phyloP scores from a whole-genome alignment of 192 early-diverging fungal genomes.

The Coemansia sp. region DNA sequence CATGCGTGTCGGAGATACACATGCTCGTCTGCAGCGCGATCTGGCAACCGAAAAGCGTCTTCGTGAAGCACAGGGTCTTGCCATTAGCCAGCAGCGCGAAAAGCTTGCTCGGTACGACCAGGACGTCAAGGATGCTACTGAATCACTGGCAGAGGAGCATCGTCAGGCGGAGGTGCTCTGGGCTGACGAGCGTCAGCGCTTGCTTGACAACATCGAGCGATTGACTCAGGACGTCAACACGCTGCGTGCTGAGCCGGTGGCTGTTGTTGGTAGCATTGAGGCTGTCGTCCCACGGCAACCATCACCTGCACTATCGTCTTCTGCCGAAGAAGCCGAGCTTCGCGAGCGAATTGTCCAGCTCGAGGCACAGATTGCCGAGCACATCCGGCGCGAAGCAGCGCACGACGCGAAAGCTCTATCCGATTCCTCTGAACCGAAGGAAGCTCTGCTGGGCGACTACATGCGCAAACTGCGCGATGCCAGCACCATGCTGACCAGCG shows the following conservation, averaged over 20 bases:
- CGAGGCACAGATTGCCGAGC: slow-evolving; percentile 12
- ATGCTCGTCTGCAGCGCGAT: slow-evolving; percentile 27
- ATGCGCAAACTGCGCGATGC: slow-evolving; percentile 23
- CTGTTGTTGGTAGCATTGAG: slow-evolving; percentile 38
- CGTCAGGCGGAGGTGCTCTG: slow-evolving; percentile 22
- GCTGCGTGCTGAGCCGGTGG: slow-evolving; percentile 11
- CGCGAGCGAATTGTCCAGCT: neutral
- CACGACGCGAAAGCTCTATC: slow-evolving; percentile 1
- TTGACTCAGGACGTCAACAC: slow-evolving; percentile 29
- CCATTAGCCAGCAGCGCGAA: slow-evolving; percentile 50
- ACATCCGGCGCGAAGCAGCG: slow-evolving; percentile 12
- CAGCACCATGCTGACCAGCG: slow-evolving; percentile 15
- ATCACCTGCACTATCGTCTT: neutral
- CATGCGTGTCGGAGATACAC: slow-evolving; percentile 18
- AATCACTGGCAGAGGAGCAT: slow-evolving; percentile 20
- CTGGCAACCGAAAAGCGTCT: slow-evolving; percentile 43
- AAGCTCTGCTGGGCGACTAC: slow-evolving; percentile 14
- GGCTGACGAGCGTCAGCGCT: slow-evolving; percentile 43
- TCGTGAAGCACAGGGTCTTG: slow-evolving; percentile 48
- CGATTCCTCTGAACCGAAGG: neutral
- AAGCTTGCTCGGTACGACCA: slow-evolving; percentile 34
- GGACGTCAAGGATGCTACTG: slow-evolving; percentile 32
- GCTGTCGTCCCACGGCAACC: neutral
- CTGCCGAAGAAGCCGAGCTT: slow-evolving; percentile 1
- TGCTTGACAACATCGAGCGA: slow-evolving; percentile 48